These are phyloP conservation scores for Artemisia tridentata DNA, from an alignment of 129 eudicot species.

Conservation along the genomic window DNA sequence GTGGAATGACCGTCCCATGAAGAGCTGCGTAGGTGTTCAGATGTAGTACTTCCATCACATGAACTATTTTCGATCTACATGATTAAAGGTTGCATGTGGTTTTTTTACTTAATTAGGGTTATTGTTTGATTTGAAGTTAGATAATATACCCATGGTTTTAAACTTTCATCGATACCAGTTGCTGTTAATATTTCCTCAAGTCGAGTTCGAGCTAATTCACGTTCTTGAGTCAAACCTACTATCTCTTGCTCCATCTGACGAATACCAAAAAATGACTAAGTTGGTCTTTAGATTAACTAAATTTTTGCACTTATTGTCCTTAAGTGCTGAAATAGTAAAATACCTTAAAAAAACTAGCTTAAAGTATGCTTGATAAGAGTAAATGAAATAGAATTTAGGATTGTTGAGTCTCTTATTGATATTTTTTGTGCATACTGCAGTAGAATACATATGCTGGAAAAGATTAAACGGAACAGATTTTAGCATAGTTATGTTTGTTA, in stretches of 20 bases:
- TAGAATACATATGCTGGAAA: no score
- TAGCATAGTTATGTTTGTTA: no score
- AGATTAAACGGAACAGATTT: no score
- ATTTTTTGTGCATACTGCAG: no score
- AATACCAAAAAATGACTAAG: not conserved
- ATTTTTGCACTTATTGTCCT: no score
- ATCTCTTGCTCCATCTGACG: slow-evolving; percentile 83
- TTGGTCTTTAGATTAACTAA: not conserved
- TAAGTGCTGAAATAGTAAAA: no score
- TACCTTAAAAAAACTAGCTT: no score
- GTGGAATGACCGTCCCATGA: slow-evolving; percentile 50
- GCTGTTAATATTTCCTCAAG: slow-evolving; percentile 54
- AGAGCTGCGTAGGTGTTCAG: slow-evolving; percentile 24
- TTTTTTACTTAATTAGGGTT: slow-evolving; percentile 12
- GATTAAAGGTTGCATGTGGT: slow-evolving; percentile 1
- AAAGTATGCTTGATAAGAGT: no score
- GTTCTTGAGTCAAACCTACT: slow-evolving; percentile 59
- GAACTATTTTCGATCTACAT: slow-evolving; percentile 24
- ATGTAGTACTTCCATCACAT: slow-evolving; percentile 23
- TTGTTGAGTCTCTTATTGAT: no score
- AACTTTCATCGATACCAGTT: slow-evolving; percentile 38
- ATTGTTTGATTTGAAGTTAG: not conserved
- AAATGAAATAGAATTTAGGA: no score
- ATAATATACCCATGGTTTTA: slow-evolving; percentile 49
- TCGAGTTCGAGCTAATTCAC: slow-evolving; percentile 75